These are phyloP conservation scores for Scalesia atractyloides DNA, from an alignment of 129 eudicot genomes.

Conservation along the genomic window DNA sequence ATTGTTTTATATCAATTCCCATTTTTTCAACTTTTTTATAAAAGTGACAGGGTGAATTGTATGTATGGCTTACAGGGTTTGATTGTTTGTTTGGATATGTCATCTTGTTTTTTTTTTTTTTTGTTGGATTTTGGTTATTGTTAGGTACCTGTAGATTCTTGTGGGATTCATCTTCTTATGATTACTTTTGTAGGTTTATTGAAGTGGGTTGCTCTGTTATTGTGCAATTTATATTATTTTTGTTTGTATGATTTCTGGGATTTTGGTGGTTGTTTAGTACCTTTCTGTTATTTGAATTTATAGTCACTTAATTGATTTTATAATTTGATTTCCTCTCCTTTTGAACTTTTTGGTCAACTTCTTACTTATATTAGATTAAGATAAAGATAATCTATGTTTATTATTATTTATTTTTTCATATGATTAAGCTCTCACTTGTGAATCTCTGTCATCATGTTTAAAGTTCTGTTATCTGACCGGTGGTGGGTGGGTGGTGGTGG, in stretches of 20 bases:
- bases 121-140: not conserved
- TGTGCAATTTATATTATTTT: not conserved
- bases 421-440: not conserved
- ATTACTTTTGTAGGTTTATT: too few species aligned
- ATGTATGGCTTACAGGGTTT: slow-evolving; percentile 11
- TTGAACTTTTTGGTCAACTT: slow-evolving; percentile 2
- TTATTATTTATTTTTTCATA: slow-evolving; percentile 1
- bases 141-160: too few species aligned
- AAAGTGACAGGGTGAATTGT: not conserved
- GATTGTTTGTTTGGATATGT: slow-evolving; percentile 11
- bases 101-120: not conserved
- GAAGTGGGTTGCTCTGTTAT: slow-evolving; percentile 18
- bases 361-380: not conserved
- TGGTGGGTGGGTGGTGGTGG: too few species aligned
- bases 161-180: too few species aligned
- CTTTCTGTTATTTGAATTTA: not conserved
- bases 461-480: not conserved
- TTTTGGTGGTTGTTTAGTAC: not conserved
- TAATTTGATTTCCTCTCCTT: not conserved
- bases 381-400: not conserved
- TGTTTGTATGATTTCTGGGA: not conserved
- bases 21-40: slow-evolving; percentile 1
- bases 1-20: not conserved
- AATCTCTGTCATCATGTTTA: not conserved
- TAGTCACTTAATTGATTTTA: not conserved